Percentiles rank a stretch among this genome's conserved stretches.
These are phyloP conservation scores for Boletellus sp. DNA, from an alignment of 768 basidiomycete genomes.

Conservation along the genomic window DNA sequence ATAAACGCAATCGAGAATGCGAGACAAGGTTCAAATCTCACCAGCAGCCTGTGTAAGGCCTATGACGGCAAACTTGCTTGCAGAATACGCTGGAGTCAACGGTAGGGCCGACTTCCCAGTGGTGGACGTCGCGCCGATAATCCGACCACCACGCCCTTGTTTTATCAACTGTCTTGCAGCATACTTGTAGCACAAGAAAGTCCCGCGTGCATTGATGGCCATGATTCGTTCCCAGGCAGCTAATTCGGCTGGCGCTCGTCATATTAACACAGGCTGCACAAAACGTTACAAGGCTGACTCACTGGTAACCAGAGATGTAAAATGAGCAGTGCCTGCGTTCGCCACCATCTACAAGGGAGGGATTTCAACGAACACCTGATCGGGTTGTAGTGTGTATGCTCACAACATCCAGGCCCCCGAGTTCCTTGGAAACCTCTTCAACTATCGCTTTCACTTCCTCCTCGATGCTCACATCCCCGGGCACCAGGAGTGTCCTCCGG, in stretches of 20 bases:
- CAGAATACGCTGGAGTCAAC: slow-evolving; percentile 3
- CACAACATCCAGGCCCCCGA: slow-evolving; percentile 47
- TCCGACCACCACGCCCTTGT: slow-evolving; percentile 37
- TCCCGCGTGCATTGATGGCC: slow-evolving; percentile 35
- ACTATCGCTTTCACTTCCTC: slow-evolving; percentile 40
- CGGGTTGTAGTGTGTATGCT: slow-evolving; percentile 8
- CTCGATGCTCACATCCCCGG: slow-evolving; percentile 41
- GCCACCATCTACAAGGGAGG: slow-evolving; percentile 11
- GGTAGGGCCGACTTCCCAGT: slow-evolving; percentile 27
- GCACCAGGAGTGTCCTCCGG: slow-evolving; percentile 14
- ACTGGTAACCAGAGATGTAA: neutral
- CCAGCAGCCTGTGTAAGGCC: slow-evolving; percentile 38
- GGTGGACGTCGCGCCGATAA: slow-evolving; percentile 31
- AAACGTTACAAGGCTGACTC: neutral
- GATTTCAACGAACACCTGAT: neutral
- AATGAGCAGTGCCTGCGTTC: slow-evolving; percentile 8
- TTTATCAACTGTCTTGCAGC: slow-evolving; percentile 38
- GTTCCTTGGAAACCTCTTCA: slow-evolving; percentile 21
- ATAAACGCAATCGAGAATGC: neutral
- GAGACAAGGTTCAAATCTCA: slow-evolving; percentile 4
- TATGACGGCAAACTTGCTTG: slow-evolving; percentile 35
- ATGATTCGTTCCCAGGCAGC: slow-evolving; percentile 40
- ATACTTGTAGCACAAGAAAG: slow-evolving; percentile 39
- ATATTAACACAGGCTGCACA: neutral
- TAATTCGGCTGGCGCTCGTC: slow-evolving; percentile 22